Percentiles rank a stretch among this genome's conserved stretches.
phyloP scores from a whole-genome alignment of 1,139 yeast species.

The Pichia sp. region DNA sequence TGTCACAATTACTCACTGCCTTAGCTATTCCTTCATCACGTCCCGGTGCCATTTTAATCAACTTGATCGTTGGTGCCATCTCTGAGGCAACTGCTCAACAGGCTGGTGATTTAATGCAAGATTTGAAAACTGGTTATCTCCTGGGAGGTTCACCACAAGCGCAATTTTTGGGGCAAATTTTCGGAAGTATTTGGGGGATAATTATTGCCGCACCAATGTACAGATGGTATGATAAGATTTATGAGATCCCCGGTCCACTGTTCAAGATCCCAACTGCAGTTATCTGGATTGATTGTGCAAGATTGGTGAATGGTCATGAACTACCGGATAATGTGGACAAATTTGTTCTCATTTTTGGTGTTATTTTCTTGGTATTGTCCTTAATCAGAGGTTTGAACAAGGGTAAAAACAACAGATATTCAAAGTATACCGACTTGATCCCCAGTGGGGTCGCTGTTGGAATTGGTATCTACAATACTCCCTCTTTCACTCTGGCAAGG shows the following conservation, averaged over 20 bases:
- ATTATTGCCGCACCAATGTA: constrained; percentile 76
- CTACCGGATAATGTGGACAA: constrained; percentile 71
- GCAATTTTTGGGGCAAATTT: constrained; percentile 81
- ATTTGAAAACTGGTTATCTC: constrained; percentile 87
- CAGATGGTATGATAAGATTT: constrained; percentile 69
- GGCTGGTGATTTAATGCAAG: constrained; percentile 98
- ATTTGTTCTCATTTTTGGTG: constrained; percentile 60
- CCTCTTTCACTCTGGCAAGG: constrained; percentile 88
- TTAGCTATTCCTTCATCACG: constrained; percentile 59
- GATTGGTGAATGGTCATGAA: constrained; percentile 88
- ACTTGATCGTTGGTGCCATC: constrained; percentile 90
- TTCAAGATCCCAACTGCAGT: constrained; percentile 92
- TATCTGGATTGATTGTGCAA: constrained; percentile 94
- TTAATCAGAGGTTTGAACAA: constrained; percentile 51
- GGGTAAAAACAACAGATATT: constrained; percentile 28
- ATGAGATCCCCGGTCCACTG: constrained; percentile 72
- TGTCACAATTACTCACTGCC: constrained; percentile 86
- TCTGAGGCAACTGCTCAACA: constrained; percentile 99
- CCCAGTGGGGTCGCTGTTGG: constrained; percentile 98
- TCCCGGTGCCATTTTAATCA: constrained; percentile 77
- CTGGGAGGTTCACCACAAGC: constrained; percentile 90
- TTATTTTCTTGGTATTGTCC: constrained; percentile 64
- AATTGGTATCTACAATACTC: constrained; percentile 89
- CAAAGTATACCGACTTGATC: constrained; percentile 45
- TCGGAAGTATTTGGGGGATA: constrained; percentile 83